Evolutionary conservation across 371 early-diverging fungal genomes (phyloP).

Genomic region (Lichtheimia corymbifera): DNA sequence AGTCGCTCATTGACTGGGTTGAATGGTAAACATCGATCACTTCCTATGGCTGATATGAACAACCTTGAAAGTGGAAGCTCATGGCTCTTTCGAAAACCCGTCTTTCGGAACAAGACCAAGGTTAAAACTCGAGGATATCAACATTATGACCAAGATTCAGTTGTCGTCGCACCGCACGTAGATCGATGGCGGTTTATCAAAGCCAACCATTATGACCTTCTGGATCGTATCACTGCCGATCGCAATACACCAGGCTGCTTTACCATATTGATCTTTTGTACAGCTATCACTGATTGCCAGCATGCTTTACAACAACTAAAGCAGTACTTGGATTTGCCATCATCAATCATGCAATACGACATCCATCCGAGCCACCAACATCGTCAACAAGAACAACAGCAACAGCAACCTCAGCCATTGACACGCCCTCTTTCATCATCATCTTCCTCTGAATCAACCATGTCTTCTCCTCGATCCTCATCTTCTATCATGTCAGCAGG

Average conservation of each 20-base stretch:
- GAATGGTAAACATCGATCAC: too few species aligned
- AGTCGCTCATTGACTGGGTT: not conserved
- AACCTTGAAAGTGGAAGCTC: too few species aligned
- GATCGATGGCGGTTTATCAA: constrained; percentile 39
- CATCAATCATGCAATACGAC: constrained; percentile 31
- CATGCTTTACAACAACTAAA: constrained; percentile 15
- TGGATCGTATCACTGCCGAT: constrained; percentile 23
- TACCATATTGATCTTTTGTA: constrained; percentile 38
- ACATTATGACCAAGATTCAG: constrained; percentile 16
- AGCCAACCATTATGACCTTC: constrained; percentile 27
- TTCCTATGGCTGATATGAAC: too few species aligned
- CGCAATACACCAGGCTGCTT: constrained; percentile 18
- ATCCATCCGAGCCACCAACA: not conserved
- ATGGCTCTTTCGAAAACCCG: not conserved
- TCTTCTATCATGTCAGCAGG: not conserved
- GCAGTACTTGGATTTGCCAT: constrained; percentile 23
- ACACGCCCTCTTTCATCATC: not conserved
- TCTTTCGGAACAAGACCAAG: constrained; percentile 3
- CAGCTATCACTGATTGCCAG: constrained; percentile 16
- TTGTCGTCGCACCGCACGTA: constrained; percentile 10
- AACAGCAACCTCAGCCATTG: not conserved
- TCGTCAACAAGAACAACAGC: not conserved
- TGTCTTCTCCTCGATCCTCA: constrained; percentile 1
- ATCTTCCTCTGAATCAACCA: not conserved
- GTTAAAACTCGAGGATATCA: constrained; percentile 16